Conservation (phyloP, 345 rosid genomes). For the Pugionium cornutum region DNA sequence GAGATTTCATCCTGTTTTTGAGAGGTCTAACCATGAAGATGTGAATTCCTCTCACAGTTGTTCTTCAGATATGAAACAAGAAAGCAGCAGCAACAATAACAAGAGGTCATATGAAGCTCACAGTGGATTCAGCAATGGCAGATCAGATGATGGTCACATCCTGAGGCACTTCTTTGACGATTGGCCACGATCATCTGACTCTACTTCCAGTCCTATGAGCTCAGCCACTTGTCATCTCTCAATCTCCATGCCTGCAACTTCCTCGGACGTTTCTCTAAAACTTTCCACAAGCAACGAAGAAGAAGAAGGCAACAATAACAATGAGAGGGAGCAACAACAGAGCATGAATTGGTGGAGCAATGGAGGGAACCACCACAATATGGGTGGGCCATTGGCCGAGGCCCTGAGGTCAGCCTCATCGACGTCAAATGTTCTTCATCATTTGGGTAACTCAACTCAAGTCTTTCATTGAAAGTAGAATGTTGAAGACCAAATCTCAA, state of each 20-base stretch:
- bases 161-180: constrained; percentile 48
- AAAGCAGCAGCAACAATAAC: constrained; percentile 22
- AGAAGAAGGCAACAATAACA: constrained; percentile 33
- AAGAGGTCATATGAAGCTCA: constrained; percentile 47
- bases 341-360: constrained; percentile 64
- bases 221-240: constrained; percentile 57
- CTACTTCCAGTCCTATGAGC: constrained; percentile 39
- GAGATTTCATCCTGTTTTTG: constrained; percentile 1
- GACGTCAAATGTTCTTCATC: constrained; percentile 57
- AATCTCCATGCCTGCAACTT: constrained; percentile 63
- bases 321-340: constrained; percentile 45
- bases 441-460: constrained; percentile 44
- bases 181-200: constrained; percentile 75
- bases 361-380: constrained; percentile 47
- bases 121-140: constrained; percentile 41
- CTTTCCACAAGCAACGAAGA: constrained; percentile 65
- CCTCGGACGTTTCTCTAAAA: constrained; percentile 82
- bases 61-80: constrained; percentile 48
- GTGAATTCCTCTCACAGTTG: constrained; percentile 39
- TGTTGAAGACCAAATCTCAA: background rate
- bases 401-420: constrained; percentile 73
- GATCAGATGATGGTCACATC: constrained; percentile 58
- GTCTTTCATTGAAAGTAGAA: constrained; percentile 28
- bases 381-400: constrained; percentile 97
- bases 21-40: constrained; percentile 2